phyloP scores from a whole-genome alignment of 2,329 filamentous ascomycete genomes.

The Fusarium sp. region DNA sequence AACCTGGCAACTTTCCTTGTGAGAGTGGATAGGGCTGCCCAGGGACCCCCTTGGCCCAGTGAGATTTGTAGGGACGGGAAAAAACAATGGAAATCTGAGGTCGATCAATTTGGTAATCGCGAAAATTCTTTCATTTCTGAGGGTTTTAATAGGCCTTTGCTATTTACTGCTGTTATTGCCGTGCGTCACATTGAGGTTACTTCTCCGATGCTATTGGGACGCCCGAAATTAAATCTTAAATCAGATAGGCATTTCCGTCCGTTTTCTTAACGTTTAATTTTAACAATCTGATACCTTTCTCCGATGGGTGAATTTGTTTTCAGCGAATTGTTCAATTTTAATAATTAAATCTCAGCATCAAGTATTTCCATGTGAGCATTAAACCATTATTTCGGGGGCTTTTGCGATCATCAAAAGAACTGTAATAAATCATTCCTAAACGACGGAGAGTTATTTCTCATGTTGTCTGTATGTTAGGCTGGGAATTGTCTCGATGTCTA shows the following conservation, averaged over 20 bases:
- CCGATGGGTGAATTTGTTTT: neutral
- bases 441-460: neutral
- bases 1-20: neutral
- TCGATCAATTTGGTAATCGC: slow-evolving; percentile 2
- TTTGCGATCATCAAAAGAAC: neutral
- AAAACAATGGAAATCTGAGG: neutral
- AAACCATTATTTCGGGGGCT: neutral
- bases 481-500: neutral
- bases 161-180: neutral
- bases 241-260: neutral
- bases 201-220: neutral
- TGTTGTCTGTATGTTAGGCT: neutral
- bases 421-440: neutral
- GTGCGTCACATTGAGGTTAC: neutral
- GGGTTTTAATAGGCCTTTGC: neutral
- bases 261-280: neutral
- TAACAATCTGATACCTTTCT: too few relatives aligned
- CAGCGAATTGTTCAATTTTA: neutral
- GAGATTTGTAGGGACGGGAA: neutral
- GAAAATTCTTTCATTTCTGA: slow-evolving; percentile 17
- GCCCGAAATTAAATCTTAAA: neutral
- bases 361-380: neutral
- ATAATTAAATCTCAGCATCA: neutral
- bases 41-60: slow-evolving; percentile 20
- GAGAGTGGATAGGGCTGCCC: slow-evolving; percentile 13